Base-by-base conservation (phyloP, 352 stramenopile species). In the Globisporangium radiosum region DNA sequence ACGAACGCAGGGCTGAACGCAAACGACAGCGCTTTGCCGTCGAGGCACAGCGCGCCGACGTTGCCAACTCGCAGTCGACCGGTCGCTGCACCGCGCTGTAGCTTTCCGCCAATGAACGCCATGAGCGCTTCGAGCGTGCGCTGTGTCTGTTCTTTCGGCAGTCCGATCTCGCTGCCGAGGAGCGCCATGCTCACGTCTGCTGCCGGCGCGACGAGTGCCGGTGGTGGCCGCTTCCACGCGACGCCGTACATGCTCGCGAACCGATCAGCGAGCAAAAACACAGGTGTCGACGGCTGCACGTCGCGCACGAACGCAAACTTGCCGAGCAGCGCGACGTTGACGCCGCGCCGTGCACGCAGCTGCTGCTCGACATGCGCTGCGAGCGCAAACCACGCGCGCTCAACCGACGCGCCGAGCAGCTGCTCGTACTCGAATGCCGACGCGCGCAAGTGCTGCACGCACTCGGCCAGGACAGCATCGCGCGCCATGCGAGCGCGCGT, bases 391-490 rank as follows among this genome's bases (percentile, higher is more conserved):
- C 81, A 91, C 7, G 87, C 73, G 9, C 56, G 40, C 6, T 73
- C 56, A 14, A 89, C 59, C 0, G 68, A 78, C 37, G 65, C 54
- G 2, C 69, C 73, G 0, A 91, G 62, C 13, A 87, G 62, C 49
- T 76, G 69, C 56, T 91, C 73, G 54, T 85, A 91, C 55, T 89
- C 78, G 56, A 78, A 82, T 6, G 57, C 45, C 9, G 76, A 87
- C 36, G 56, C 50, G 36, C 69, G 67, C 33, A 89, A 73, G 13
- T 83, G 55, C 57, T 79, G 71, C 7, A 64, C 65, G 59, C 78
- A 89, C 19, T 87, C 78, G 7, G 38, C 40, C 19, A 88, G 44
- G 17, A 88, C 25, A 53, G 36, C 56, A 45, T 59, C 47, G 52
- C 43, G 54, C 40, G 47, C 43, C 52, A 66, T 63, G 15, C 6